Conservation (phyloP, 1,284 basidiomycete species). For the Leccinum pallidistipes region DNA sequence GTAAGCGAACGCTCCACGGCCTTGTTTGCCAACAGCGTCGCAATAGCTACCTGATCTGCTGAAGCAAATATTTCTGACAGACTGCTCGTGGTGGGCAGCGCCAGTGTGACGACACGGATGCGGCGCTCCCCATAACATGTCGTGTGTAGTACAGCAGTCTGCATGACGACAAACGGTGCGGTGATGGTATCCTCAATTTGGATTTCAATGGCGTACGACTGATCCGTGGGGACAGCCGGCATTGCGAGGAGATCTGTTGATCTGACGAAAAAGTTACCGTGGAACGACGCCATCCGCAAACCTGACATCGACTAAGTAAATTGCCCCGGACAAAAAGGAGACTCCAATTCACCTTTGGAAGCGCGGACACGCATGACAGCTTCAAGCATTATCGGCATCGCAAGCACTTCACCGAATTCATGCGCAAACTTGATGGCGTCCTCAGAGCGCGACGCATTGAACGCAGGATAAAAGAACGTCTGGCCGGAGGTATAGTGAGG, state of each 20-base stretch:
- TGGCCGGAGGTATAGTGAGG: constrained; percentile 98
- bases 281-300: constrained; percentile 96
- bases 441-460: constrained; percentile 92
- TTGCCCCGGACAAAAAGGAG: not conserved
- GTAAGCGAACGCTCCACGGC: constrained; percentile 92
- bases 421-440: constrained; percentile 98
- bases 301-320: constrained; percentile 45
- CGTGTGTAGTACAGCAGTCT: constrained; percentile 95
- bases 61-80: constrained; percentile 94
- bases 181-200: constrained; percentile 97
- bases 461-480: constrained; percentile 98
- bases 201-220: constrained; percentile 96
- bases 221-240: constrained; percentile 95
- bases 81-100: constrained; percentile 90
- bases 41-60: constrained; percentile 92
- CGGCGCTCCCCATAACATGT: constrained; percentile 95
- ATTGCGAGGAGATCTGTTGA: constrained; percentile 97
- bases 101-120: constrained; percentile 93
- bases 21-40: constrained; percentile 92
- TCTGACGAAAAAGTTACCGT: constrained; percentile 99
- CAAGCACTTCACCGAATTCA: constrained; percentile 92
- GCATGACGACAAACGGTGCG: constrained; percentile 91
- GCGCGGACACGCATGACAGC: constrained; percentile 98
- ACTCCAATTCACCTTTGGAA: constrained; percentile 64
- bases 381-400: constrained; percentile 95